Base-by-base conservation (phyloP, 1,284 basidiomycete species). In the Xanthoconium separans region DNA sequence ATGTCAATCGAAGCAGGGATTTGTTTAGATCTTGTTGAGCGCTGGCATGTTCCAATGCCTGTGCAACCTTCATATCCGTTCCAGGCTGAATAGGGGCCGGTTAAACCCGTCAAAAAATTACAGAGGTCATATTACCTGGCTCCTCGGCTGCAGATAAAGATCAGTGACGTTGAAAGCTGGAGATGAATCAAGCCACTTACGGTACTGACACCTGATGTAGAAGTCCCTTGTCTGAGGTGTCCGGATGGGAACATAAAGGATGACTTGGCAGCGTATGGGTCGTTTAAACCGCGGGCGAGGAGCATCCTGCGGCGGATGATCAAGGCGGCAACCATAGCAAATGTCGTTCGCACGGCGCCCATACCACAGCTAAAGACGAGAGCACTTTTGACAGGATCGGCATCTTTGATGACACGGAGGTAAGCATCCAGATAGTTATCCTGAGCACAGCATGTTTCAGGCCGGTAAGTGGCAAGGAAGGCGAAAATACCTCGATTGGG, bases 351-450 rank as follows among this genome's bases (percentile, higher is more conserved):
- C 0, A 97, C 95, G 3, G 94, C 93, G 42, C 97, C 97, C 83
- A 97, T 95, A 40, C 97, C 96, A 70, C 97, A 98, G 54, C 93
- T 96, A 71, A 99, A 98, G 3, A 99, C 92, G 16, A 99, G 77
- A 1, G 90, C 87, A 0, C 93, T 94, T 20, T 78, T 80, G 9
- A 85, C 74, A 0, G 96, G 95, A 61, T 97, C 92, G 0, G 90
- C 85, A 39, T 83, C 75, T 62, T 87, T 85, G 64, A 99, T 88
- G 45, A 95, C 85, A 13, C 83, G 81, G 18, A 96, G 79, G 71
- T 98, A 97, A 2, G 93, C 91, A 71, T 99, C 97, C 15, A 98
- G 83, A 68, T 97, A 97, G 65, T 94, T 94, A 70, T 95, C 90
- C 84, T 93, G 62, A 7, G 36, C 53, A 56, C 44, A 55, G 44